These are phyloP conservation scores for Aaosphaeria pasadenensis DNA, from an alignment of 2,329 filamentous ascomycete genomes.

Conservation along the genomic window DNA sequence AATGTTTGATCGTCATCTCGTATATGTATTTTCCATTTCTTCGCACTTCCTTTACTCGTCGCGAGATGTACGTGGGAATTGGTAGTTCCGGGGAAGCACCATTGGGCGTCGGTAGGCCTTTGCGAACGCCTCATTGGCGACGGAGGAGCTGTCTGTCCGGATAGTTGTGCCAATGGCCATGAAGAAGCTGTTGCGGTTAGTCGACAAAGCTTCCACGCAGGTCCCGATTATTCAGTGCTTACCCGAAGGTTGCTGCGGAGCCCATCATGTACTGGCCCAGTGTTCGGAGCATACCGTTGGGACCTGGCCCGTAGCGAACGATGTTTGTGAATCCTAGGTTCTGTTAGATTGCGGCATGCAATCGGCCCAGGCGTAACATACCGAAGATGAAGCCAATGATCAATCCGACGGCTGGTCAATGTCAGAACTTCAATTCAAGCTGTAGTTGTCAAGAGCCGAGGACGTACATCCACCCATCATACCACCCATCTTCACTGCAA, in stretches of 20 bases:
- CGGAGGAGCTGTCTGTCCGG: constrained; percentile 80
- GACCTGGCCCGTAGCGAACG: constrained; percentile 88
- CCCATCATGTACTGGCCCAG: constrained; percentile 96
- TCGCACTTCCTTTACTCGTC: constrained; percentile 25
- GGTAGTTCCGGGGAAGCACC: constrained; percentile 52
- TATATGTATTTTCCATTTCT: neutral
- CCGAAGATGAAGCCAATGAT: constrained; percentile 99
- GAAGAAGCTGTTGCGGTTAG: constrained; percentile 65
- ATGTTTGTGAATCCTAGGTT: constrained; percentile 81
- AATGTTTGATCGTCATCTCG: too few species aligned
- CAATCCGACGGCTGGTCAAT: constrained; percentile 72
- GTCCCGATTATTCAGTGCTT: constrained; percentile 26
- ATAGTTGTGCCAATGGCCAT: constrained; percentile 99
- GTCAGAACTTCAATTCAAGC: too few species aligned
- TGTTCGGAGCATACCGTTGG: constrained; percentile 90
- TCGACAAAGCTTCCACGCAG: neutral
- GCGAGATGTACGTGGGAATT: constrained; percentile 19
- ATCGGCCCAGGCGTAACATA: constrained; percentile 45
- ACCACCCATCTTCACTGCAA: constrained; percentile 89
- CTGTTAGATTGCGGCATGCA: constrained; percentile 13
- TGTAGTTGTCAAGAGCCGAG: neutral
- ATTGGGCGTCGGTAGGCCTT: constrained; percentile 69
- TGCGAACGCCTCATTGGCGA: constrained; percentile 71
- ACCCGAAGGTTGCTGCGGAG: constrained; percentile 96
- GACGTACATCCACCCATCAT: constrained; percentile 97